Conservation (phyloP, 768 basidiomycete genomes). For the Pleurotus platypus region DNA sequence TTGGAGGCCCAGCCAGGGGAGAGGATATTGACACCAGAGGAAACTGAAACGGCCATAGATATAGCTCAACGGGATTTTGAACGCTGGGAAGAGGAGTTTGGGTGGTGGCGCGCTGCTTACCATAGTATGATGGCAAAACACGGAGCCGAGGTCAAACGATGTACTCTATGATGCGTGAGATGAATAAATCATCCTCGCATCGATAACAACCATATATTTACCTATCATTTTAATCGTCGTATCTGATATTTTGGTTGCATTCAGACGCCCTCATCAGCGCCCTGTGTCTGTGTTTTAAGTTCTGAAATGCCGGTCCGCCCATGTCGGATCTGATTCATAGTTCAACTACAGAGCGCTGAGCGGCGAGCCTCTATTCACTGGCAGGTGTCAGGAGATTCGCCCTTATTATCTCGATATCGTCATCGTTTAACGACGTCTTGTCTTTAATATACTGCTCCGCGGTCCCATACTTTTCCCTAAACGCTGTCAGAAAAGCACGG, state of each 20-base stretch:
- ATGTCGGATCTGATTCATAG: too few relatives aligned
- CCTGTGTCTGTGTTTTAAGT: too few relatives aligned
- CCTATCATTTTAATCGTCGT: too few relatives aligned
- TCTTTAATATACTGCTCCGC: conserved; percentile 30
- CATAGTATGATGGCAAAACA: conserved; percentile 16
- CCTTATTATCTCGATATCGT: conserved; percentile 19
- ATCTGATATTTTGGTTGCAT: too few relatives aligned
- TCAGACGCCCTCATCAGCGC: too few relatives aligned
- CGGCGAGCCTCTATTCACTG: too few relatives aligned
- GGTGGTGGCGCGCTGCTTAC: conserved; percentile 24
- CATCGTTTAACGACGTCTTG: conserved; percentile 24
- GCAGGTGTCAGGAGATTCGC: conserved; percentile 1
- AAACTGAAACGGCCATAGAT: conserved; percentile 17
- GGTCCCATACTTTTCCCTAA: conserved; percentile 32
- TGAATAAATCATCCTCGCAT: too few relatives aligned
- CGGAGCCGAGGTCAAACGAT: background rate
- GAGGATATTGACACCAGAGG: conserved; percentile 16
- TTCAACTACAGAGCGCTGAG: too few relatives aligned
- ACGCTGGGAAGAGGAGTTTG: conserved; percentile 21
- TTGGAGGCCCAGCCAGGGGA: conserved; percentile 45
- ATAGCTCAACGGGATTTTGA: conserved; percentile 12
- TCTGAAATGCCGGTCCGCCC: too few relatives aligned
- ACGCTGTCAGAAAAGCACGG: conserved; percentile 24
- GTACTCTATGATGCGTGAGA: too few relatives aligned
- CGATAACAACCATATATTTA: too few relatives aligned